phyloP scores from a whole-genome alignment of 345 rosid genomes.

The Turnera subulata region DNA sequence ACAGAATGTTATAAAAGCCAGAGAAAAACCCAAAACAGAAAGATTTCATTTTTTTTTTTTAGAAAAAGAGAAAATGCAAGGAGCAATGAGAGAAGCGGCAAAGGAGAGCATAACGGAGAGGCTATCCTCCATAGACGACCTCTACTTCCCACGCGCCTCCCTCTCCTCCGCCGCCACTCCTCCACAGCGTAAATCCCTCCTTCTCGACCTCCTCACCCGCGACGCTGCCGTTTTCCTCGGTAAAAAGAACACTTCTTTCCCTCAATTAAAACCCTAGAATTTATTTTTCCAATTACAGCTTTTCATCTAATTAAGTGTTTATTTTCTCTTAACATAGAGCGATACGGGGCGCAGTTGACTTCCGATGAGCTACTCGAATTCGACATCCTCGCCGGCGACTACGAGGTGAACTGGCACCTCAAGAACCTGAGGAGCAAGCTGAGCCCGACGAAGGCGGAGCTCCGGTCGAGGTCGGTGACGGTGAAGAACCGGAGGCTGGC shows the following conservation, averaged over 20 bases:
- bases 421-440: slow-evolving; percentile 62
- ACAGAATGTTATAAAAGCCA: no score
- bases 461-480: slow-evolving; percentile 53
- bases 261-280: not conserved
- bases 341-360: slow-evolving; percentile 66
- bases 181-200: slow-evolving; percentile 70
- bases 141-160: slow-evolving; percentile 83
- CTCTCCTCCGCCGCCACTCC: slow-evolving; percentile 46
- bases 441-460: slow-evolving; percentile 61
- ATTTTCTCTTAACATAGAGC: slow-evolving; percentile 33
- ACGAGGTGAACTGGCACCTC: slow-evolving; percentile 82
- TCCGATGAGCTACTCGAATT: slow-evolving; percentile 64
- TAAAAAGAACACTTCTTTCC: slow-evolving; percentile 4
- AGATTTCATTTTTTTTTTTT: no score
- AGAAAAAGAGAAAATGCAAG: not conserved
- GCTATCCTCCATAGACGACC: slow-evolving; percentile 59
- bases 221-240: slow-evolving; percentile 88
- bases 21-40: not conserved
- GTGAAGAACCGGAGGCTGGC: slow-evolving; percentile 88
- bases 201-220: slow-evolving; percentile 81
- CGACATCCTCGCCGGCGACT: slow-evolving; percentile 54
- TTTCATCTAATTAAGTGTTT: not conserved
- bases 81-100: slow-evolving; percentile 29
- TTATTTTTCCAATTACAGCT: not conserved
- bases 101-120: slow-evolving; percentile 61